phyloP scores from a whole-genome alignment of 352 stramenopile species.

The Globisporangium ultimum region DNA sequence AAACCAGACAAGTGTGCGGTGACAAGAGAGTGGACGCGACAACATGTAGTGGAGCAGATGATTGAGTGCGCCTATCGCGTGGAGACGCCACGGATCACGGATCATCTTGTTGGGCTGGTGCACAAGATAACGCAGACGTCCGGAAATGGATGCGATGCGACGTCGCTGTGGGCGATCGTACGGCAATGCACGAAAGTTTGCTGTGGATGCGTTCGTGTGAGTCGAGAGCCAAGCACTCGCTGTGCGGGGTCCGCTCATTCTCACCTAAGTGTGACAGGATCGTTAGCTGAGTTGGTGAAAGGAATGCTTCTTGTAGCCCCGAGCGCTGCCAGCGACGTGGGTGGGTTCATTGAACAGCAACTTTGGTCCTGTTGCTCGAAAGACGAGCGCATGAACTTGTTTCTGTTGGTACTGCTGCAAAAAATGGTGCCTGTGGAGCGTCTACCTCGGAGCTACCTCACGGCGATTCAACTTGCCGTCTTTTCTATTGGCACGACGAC shows the following conservation, averaged over 20 bases:
- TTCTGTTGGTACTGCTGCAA: slow-evolving; percentile 49
- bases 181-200: slow-evolving; percentile 57
- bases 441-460: slow-evolving; percentile 11
- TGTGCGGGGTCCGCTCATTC: slow-evolving; percentile 18
- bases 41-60: slow-evolving; percentile 44
- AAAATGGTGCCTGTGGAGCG: slow-evolving; percentile 22
- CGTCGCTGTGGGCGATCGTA: slow-evolving; percentile 47
- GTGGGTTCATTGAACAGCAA: slow-evolving; percentile 45
- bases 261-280: slow-evolving; percentile 22
- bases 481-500: slow-evolving; percentile 29
- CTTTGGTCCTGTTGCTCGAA: slow-evolving; percentile 35
- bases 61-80: slow-evolving; percentile 36
- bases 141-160: slow-evolving; percentile 8
- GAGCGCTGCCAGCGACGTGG: slow-evolving; percentile 20
- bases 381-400: slow-evolving; percentile 44
- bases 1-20: slow-evolving; percentile 12
- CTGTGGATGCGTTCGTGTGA: slow-evolving; percentile 29
- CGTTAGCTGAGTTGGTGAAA: slow-evolving; percentile 48
- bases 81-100: slow-evolving; percentile 12
- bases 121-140: slow-evolving; percentile 25
- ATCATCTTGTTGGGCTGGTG: slow-evolving; percentile 25
- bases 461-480: slow-evolving; percentile 38
- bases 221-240: not conserved
- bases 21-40: slow-evolving; percentile 30
- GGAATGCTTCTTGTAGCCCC: slow-evolving; percentile 26